These are phyloP conservation scores for Dictyostelium firmibasis DNA, from an alignment of 78 protist genomes.

Conservation along the genomic window DNA sequence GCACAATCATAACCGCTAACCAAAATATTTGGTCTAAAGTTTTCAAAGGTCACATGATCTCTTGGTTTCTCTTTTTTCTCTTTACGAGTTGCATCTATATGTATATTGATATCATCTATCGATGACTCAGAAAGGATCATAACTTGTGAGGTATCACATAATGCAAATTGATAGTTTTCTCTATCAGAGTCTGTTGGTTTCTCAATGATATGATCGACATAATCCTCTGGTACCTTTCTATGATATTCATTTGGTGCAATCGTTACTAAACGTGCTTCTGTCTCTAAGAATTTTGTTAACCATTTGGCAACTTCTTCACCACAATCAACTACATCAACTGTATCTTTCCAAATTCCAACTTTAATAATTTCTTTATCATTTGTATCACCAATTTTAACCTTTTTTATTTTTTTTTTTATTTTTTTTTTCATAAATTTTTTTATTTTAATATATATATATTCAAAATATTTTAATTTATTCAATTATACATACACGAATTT, in stretches of 20 bases:
- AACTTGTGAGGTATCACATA: slow-evolving; percentile 16
- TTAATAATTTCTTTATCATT: background rate
- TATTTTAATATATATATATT: background rate
- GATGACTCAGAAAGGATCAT: slow-evolving; percentile 43
- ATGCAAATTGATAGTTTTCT: slow-evolving; percentile 11
- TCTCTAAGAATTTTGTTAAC: background rate
- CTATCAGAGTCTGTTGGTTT: background rate
- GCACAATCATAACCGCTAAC: background rate
- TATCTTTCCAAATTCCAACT: slow-evolving; percentile 38
- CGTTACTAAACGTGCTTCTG: background rate
- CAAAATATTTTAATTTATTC: background rate
- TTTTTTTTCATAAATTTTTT: background rate
- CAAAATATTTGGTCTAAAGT: slow-evolving; percentile 44
- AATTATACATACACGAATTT: background rate
- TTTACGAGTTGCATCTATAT: slow-evolving; percentile 9
- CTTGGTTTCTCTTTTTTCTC: background rate
- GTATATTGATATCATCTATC: slow-evolving; percentile 11
- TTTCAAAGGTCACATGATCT: background rate
- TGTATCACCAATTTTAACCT: background rate
- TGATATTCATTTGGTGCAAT: slow-evolving; percentile 3
- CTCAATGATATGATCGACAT: background rate
- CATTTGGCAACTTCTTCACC: slow-evolving; percentile 10
- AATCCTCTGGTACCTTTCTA: background rate
- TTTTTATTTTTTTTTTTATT: too few species aligned
- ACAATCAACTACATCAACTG: slow-evolving; percentile 17